Conservation (phyloP, 2,329 filamentous ascomycete species). For the Hypoxylon sp. region DNA sequence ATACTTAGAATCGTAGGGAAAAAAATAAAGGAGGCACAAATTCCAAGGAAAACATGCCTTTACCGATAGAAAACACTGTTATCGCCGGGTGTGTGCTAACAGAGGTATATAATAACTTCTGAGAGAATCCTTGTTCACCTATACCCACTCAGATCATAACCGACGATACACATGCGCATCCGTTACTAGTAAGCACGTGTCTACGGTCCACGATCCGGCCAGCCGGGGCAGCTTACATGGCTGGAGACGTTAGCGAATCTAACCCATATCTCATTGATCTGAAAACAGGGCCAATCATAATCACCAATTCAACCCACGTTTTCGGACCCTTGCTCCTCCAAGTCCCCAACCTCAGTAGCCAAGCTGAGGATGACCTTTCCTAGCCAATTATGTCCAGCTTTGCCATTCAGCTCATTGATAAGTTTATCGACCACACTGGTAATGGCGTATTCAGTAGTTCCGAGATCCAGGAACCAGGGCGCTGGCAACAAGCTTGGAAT, state of each 20-base stretch:
- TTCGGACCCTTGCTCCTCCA: conserved; percentile 15
- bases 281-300: conserved; percentile 34
- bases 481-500: neutral
- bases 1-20: neutral
- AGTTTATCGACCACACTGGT: conserved; percentile 6
- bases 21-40: neutral
- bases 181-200: conserved; percentile 22
- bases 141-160: neutral
- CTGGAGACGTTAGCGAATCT: neutral
- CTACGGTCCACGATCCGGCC: conserved; percentile 16
- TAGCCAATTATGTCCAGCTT: conserved; percentile 1
- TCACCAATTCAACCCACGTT: conserved; percentile 40
- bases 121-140: neutral
- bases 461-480: conserved; percentile 14
- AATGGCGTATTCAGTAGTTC: neutral
- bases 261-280: conserved; percentile 6
- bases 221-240: conserved; percentile 10
- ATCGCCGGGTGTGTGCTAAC: neutral
- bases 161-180: neutral
- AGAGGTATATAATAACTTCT: neutral
- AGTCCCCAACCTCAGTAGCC: conserved; percentile 9
- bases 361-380: neutral
- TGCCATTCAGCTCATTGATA: conserved; percentile 17
- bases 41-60: neutral
- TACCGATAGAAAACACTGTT: neutral